A percentile compares a stretch with the other conserved stretches of the same genome.
Evolutionary conservation across 768 basidiomycete species (phyloP).

Genomic region (Vishniacozyma victoriae): DNA sequence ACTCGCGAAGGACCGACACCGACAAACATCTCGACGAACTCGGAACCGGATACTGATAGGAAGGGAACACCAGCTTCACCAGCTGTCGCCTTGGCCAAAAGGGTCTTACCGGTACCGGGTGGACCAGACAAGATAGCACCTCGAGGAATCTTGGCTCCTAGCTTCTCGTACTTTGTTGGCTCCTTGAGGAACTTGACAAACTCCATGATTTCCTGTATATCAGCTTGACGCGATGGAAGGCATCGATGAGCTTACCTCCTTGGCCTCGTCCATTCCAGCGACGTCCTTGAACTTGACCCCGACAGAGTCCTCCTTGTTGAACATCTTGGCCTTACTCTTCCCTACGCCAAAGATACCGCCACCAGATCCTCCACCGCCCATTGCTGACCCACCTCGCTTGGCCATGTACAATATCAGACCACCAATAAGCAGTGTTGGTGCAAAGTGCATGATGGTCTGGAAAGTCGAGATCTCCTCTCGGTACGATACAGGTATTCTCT

Average conservation of each 20-base stretch:
- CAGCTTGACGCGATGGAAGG: background rate
- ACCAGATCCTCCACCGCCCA: constrained; percentile 54
- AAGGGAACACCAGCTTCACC: constrained; percentile 97
- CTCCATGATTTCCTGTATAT: constrained; percentile 81
- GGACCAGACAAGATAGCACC: constrained; percentile 48
- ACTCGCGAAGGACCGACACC: constrained; percentile 97
- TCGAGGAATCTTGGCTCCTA: constrained; percentile 83
- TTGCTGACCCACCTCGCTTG: constrained; percentile 58
- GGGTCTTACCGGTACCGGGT: constrained; percentile 96
- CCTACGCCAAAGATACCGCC: constrained; percentile 97
- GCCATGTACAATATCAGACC: constrained; percentile 87
- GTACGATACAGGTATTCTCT: constrained; percentile 94
- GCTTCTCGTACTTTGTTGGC: constrained; percentile 84
- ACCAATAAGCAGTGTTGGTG: constrained; percentile 86
- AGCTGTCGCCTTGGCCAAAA: constrained; percentile 96
- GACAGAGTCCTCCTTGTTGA: constrained; percentile 95
- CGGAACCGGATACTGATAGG: constrained; percentile 96
- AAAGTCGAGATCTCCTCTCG: constrained; percentile 86
- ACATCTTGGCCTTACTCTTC: constrained; percentile 87
- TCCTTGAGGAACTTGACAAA: constrained; percentile 99
- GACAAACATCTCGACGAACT: constrained; percentile 99
- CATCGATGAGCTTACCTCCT: constrained; percentile 54
- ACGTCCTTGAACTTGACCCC: constrained; percentile 92
- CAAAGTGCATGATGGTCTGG: constrained; percentile 77
- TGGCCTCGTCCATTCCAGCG: constrained; percentile 99